These are phyloP conservation scores for Aspergillus leporis DNA, from an alignment of 495 filamentous ascomycete species.

Conservation along the genomic window DNA sequence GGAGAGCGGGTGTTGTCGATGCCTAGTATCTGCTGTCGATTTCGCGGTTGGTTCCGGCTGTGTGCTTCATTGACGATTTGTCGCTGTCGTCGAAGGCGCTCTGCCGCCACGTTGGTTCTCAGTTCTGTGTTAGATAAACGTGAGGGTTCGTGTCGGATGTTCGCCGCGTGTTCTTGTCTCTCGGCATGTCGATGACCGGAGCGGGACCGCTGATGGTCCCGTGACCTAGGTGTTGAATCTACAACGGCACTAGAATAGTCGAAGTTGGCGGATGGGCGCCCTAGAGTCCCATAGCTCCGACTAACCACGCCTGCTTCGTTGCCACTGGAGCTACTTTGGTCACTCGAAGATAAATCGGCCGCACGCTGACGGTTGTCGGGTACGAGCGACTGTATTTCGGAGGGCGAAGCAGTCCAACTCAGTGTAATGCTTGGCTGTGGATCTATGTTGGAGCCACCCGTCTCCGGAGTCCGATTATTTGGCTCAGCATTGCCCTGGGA, in stretches of 20 bases:
- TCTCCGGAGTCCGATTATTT: conserved; percentile 23
- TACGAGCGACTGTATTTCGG: conserved; percentile 30
- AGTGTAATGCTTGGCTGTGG: conserved; percentile 37
- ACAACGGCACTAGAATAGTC: conserved; percentile 21
- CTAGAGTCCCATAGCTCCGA: conserved; percentile 18
- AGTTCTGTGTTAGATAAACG: conserved; percentile 36
- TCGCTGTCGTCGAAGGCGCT: conserved; percentile 44
- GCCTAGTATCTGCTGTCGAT: conserved; percentile 34
- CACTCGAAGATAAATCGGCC: conserved; percentile 21
- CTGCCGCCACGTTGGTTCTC: conserved; percentile 42
- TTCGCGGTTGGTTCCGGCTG: conserved; percentile 33
- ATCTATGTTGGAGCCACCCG: conserved; percentile 27
- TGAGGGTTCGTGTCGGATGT: conserved; percentile 32
- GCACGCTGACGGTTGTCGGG: conserved; percentile 23
- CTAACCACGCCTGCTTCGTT: conserved; percentile 19
- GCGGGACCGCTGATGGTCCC: conserved; percentile 33
- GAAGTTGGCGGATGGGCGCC: conserved; percentile 24
- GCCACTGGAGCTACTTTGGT: conserved; percentile 18
- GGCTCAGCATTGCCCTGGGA: conserved; percentile 35
- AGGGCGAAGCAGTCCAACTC: conserved; percentile 41
- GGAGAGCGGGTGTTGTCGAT: conserved; percentile 42
- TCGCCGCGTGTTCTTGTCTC: conserved; percentile 26
- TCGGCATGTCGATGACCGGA: conserved; percentile 35
- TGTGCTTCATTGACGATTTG: conserved; percentile 41
- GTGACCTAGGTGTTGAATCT: conserved; percentile 25